Evolutionary conservation across 495 filamentous ascomycete species (phyloP).

Genomic region (Friedmanniomyces simplex): DNA sequence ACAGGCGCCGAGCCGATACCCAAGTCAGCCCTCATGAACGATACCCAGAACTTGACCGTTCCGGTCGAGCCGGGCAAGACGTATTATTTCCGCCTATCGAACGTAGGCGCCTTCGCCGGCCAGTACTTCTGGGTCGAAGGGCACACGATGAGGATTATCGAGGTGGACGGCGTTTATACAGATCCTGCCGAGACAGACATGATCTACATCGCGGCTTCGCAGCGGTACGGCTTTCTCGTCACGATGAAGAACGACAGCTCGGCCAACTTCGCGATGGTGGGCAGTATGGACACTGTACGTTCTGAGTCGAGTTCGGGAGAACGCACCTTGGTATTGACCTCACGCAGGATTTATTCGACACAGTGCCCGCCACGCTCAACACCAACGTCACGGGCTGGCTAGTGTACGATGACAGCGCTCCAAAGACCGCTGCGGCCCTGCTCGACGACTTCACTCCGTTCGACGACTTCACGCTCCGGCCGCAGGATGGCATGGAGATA

Average conservation of each 20-base stretch:
- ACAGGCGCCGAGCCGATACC: conserved; percentile 48
- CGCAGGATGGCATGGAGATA: conserved; percentile 50
- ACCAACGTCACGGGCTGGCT: conserved; percentile 74
- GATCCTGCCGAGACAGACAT: conserved; percentile 47
- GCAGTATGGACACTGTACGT: conserved; percentile 43
- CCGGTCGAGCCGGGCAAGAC: conserved; percentile 61
- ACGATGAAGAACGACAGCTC: conserved; percentile 43
- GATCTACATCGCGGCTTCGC: conserved; percentile 56
- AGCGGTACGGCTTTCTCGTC: conserved; percentile 58
- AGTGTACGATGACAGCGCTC: conserved; percentile 52
- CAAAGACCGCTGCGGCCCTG: conserved; percentile 45
- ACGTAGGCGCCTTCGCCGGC: conserved; percentile 42
- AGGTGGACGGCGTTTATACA: conserved; percentile 63
- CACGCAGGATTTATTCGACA: conserved; percentile 57
- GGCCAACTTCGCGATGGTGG: conserved; percentile 64
- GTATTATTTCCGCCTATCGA: conserved; percentile 68
- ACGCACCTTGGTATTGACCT: background rate
- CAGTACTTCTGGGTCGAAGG: conserved; percentile 39
- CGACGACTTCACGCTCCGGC: conserved; percentile 63
- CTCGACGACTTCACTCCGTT: conserved; percentile 54
- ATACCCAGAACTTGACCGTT: conserved; percentile 47
- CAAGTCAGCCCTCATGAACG: conserved; percentile 45
- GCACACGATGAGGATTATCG: conserved; percentile 53
- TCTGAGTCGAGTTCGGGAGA: background rate
- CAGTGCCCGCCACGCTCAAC: conserved; percentile 51